Base-by-base conservation (phyloP, 352 stramenopile genomes). In the Thalassiosira ordinaria region DNA sequence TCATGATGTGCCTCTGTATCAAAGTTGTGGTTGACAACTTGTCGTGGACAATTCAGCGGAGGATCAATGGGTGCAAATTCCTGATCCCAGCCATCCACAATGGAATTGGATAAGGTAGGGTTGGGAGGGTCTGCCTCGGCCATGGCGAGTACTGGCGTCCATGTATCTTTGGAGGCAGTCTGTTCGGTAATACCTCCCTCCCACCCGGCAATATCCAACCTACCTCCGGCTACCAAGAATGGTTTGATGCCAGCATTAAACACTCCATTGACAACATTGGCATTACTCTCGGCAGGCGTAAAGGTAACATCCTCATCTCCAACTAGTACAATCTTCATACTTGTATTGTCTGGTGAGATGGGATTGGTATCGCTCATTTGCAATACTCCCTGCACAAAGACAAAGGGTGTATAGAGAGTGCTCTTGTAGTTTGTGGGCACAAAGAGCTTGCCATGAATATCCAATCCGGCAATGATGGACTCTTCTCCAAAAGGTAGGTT, bases 321-420 rank as follows among this genome's bases (percentile, higher is more conserved):
- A 22, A 64, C 84, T 8, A 91, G 37, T 59, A 89, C 33, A 33
- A 89, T 80, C 20, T 75, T 71, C 35, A 89, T 83, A 20, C 57
- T 70, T 3, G 31, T 35, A 35, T 83, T 76, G 0, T 75, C 57
- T 8, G 65, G 26, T 18, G 52, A 64, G 13, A 75, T 75, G 14
- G 37, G 29, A 33, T 74, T 70, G 53, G 49, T 76, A 33, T 79
- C 76, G 11, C 26, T 77, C 61, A 90, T 90, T 51, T 90, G 66
- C 1, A 90, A 47, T 53, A 80, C 71, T 27, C 84, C 84, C 61
- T 90, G 84, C 16, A 90, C 84, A 35, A 86, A 74, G 1, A 90
- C 66, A 56, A 66, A 85, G 9, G 71, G 66, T 14, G 84, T 88
- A 11, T 27, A 14, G 27, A 90, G 65, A 5, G 76, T 86, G 0